Percentiles rank a stretch among this genome's conserved stretches.
phyloP scores from a whole-genome alignment of 768 basidiomycete genomes.

The Lentinula lateritia region DNA sequence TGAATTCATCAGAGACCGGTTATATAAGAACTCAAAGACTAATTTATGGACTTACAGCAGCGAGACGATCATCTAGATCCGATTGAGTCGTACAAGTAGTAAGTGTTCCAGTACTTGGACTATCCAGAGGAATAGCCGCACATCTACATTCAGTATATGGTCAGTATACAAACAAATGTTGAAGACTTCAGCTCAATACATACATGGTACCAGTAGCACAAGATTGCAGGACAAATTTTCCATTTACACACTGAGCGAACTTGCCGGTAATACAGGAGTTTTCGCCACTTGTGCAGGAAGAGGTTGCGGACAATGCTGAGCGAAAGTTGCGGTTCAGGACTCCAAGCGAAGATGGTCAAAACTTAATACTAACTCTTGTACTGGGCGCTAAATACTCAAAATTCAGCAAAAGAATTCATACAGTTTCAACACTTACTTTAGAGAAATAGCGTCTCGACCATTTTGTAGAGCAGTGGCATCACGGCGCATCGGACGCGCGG shows the following conservation, averaged over 20 bases:
- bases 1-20: not conserved
- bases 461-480: constrained; percentile 19
- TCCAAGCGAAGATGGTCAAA: not conserved
- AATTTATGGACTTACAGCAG: constrained; percentile 25
- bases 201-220: constrained; percentile 33
- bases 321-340: constrained; percentile 20
- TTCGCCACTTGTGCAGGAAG: constrained; percentile 31
- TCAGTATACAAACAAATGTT: not conserved
- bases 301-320: constrained; percentile 24
- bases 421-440: constrained; percentile 27
- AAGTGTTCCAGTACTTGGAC: constrained; percentile 37
- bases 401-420: not conserved
- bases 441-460: constrained; percentile 18
- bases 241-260: constrained; percentile 54
- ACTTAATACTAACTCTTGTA: constrained; percentile 7
- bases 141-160: constrained; percentile 23
- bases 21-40: not conserved
- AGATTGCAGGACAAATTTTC: constrained; percentile 31
- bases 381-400: not conserved
- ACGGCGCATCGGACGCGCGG: constrained; percentile 32
- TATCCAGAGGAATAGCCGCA: constrained; percentile 47
- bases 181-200: no score
- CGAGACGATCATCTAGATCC: constrained; percentile 43
- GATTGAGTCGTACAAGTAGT: constrained; percentile 46
- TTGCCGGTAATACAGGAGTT: constrained; percentile 42